Evolutionary conservation across 2,329 filamentous ascomycete genomes (phyloP).

Genomic region (Trichoderma atrobrunneum): DNA sequence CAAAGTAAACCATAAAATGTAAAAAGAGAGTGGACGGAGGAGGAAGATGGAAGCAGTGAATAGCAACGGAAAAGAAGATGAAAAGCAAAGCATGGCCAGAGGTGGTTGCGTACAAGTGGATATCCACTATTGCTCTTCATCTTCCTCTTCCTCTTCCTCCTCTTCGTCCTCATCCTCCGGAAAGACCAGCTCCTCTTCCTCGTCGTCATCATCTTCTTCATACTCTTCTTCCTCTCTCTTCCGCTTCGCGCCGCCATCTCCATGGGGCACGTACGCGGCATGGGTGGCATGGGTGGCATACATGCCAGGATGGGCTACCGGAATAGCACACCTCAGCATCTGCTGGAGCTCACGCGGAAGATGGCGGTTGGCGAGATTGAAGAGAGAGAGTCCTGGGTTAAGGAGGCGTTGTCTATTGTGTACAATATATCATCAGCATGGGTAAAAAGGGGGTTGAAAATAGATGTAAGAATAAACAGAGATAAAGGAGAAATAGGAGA

Average conservation of each 20-base stretch:
- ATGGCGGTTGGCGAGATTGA: constrained; percentile 80
- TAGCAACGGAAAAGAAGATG: background rate
- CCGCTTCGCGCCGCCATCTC: constrained; percentile 29
- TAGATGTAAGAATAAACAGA: background rate
- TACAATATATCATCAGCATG: background rate
- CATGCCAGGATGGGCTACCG: constrained; percentile 45
- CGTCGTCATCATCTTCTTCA: background rate
- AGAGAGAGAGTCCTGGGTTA: constrained; percentile 68
- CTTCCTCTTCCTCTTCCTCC: background rate
- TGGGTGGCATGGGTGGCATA: background rate
- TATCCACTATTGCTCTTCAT: constrained; percentile 28
- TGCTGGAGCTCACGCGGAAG: constrained; percentile 80
- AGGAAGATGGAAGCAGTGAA: background rate
- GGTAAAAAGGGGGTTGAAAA: background rate
- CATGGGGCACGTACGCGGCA: background rate
- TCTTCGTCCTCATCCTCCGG: constrained; percentile 8
- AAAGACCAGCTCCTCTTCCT: constrained; percentile 1
- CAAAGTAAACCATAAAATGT: background rate
- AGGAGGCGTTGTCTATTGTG: constrained; percentile 72
- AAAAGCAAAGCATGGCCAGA: background rate
- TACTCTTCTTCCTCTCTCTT: constrained; percentile 33
- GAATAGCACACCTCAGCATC: constrained; percentile 65
- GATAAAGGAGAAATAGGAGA: constrained; percentile 27
- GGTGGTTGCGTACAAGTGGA: constrained; percentile 24
- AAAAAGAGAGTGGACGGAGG: background rate